Evolutionary conservation across 73 alveolate species (phyloP).

Genomic region (Stentor coeruleus): DNA sequence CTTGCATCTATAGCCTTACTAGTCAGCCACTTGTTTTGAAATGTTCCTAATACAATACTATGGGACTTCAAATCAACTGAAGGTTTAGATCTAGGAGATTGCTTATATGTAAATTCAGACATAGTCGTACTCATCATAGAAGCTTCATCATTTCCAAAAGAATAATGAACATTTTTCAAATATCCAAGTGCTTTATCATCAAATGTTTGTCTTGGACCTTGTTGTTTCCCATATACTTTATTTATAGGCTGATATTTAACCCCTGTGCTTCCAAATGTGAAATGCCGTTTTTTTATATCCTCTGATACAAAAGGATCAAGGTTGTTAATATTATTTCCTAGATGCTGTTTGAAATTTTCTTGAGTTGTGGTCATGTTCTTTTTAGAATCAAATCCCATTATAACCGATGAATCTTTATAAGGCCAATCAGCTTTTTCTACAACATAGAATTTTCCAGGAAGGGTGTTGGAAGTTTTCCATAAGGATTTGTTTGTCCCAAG

Average conservation of each 20-base stretch:
- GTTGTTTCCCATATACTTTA: background rate
- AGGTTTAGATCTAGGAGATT: background rate
- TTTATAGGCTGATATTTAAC: background rate
- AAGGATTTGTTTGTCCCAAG: background rate
- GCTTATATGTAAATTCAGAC: background rate
- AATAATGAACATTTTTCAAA: background rate
- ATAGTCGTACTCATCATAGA: background rate
- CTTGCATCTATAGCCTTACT: background rate
- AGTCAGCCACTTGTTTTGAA: background rate
- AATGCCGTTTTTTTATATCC: background rate
- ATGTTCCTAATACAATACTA: background rate
- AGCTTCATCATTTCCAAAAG: background rate
- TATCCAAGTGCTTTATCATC: background rate
- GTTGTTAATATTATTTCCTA: background rate
- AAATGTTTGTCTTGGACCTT: background rate
- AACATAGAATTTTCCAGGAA: background rate
- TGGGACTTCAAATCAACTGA: background rate
- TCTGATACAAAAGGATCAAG: background rate
- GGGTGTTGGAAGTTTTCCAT: background rate
- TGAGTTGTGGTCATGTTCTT: background rate
- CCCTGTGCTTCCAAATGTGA: background rate
- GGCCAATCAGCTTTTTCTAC: background rate
- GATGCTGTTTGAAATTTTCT: background rate
- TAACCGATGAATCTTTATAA: background rate
- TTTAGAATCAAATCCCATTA: background rate